Conservation (phyloP, 805 yeast species). For the Suhomyces vadensis region DNA sequence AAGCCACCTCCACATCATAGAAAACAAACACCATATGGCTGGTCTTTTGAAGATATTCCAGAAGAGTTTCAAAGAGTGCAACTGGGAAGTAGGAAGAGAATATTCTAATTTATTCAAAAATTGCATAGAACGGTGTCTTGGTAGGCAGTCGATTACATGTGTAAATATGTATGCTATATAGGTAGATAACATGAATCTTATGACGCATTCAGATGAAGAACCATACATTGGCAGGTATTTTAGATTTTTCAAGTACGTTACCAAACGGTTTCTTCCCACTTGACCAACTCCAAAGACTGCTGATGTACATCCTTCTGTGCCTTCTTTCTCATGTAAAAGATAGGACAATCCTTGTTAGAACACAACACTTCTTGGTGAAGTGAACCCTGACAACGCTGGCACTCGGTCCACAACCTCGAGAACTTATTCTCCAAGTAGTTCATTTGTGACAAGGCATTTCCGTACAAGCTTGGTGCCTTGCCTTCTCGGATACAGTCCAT, state of each 20-base stretch:
- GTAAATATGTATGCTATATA: conserved; percentile 47
- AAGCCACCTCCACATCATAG: conserved; percentile 36
- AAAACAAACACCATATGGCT: conserved; percentile 49
- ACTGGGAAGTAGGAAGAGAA: conserved; percentile 61
- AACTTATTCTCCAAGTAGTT: conserved; percentile 79
- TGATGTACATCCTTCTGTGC: conserved; percentile 70
- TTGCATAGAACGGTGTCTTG: conserved; percentile 56
- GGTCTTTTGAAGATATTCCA: conserved; percentile 55
- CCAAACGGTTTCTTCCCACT: conserved; percentile 67
- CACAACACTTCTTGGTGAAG: conserved; percentile 94
- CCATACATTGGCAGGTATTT: too few relatives aligned
- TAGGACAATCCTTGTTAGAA: conserved; percentile 94
- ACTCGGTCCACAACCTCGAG: conserved; percentile 93
- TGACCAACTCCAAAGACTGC: conserved; percentile 57
- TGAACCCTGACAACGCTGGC: conserved; percentile 96
- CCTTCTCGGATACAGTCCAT: conserved; percentile 71
- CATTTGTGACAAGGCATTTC: conserved; percentile 77
- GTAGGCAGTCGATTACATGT: conserved; percentile 47
- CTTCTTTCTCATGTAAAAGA: conserved; percentile 92
- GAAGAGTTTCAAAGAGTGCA: conserved; percentile 32
- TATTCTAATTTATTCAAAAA: conserved; percentile 52
- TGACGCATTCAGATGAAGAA: too few relatives aligned
- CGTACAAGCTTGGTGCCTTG: conserved; percentile 64
- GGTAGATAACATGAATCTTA: too few relatives aligned
- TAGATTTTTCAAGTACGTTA: conserved; percentile 22